Evolutionary conservation across 2,329 filamentous ascomycete species (phyloP), one percentile per base, ranked within the genome.

Genomic region (Neofusicoccum laricinum): DNA sequence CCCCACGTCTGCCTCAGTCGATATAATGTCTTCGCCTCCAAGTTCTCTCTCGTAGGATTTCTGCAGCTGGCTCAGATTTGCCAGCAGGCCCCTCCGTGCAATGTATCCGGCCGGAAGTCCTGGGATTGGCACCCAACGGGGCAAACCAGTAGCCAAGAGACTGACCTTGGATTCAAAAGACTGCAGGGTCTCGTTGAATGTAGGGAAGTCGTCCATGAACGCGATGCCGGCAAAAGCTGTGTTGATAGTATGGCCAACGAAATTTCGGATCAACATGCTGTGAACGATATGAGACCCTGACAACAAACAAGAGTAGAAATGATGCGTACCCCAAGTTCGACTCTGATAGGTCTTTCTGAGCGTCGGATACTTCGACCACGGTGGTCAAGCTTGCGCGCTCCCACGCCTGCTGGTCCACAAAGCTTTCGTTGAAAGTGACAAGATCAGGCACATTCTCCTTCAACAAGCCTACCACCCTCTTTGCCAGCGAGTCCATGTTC

Each of bases 331-430:
- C 79, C 1, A 88, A 72, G 65, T 79, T 78, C 12, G 81, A 78
- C 68, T 88, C 85, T 14, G 82, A 85, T 61, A 83, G 78, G 17
- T 46, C 50, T 32, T 76, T 73, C 15, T 75, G 76, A 5, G 72
- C 77, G n/a, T 74, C 72, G 1, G 76, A 70, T 40, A 75, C 68
- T 15, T 82, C 81, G 3, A 77, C 71, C 10, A 79, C 68, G 2
- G 70, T 70, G 1, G 84, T 77, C 21, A 82, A 72, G 2, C 75
- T 74, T 1, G 84, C 80, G 38, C 85, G 81, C 71, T 90, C 88
- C 87, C 88, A 90, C 2, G 79, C 78, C 68, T 81, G 80, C 66
- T 88, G 85, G 69, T 90, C 87, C 25, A 90, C 85, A 2, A 82
- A 76, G 17, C 85, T 87, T 7, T 81, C 77, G 41, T 81, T 82